phyloP scores from a whole-genome alignment of 2,329 filamentous ascomycete species.

The Plectosphaerella cucumerina region DNA sequence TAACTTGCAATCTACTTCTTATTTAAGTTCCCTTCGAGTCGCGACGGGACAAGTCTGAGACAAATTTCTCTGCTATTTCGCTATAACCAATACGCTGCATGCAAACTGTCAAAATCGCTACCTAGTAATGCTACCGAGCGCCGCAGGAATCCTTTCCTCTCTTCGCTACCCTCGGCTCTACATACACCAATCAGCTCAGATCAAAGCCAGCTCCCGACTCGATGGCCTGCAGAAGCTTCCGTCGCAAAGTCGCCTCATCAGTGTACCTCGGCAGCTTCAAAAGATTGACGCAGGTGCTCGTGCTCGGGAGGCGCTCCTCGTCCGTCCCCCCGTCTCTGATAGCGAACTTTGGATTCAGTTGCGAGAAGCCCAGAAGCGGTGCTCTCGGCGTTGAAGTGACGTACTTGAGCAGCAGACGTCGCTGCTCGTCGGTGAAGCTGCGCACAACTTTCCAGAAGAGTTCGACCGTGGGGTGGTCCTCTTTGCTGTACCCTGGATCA shows the following conservation, averaged over 20 bases:
- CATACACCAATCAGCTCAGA: conserved; percentile 49
- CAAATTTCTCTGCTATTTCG: no score
- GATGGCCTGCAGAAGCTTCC: conserved; percentile 86
- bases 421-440: conserved; percentile 68
- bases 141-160: neutral
- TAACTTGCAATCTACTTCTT: no score
- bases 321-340: conserved; percentile 80
- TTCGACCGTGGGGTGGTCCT: conserved; percentile 80
- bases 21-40: no score
- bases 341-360: conserved; percentile 80
- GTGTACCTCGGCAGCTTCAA: conserved; percentile 85
- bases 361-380: conserved; percentile 82
- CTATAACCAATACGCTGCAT: no score
- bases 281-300: conserved; percentile 93
- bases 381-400: conserved; percentile 91
- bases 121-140: neutral
- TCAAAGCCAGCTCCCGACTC: conserved; percentile 92
- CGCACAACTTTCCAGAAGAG: conserved; percentile 92
- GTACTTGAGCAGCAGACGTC: conserved; percentile 86
- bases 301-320: conserved; percentile 77
- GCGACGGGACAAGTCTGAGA: no score
- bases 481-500: conserved; percentile 78
- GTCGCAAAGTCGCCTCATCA: conserved; percentile 59
- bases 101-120: no score
- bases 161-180: neutral